Conservation (phyloP, 2,329 filamentous ascomycete species). For the Sarocladiaceae sp. region DNA sequence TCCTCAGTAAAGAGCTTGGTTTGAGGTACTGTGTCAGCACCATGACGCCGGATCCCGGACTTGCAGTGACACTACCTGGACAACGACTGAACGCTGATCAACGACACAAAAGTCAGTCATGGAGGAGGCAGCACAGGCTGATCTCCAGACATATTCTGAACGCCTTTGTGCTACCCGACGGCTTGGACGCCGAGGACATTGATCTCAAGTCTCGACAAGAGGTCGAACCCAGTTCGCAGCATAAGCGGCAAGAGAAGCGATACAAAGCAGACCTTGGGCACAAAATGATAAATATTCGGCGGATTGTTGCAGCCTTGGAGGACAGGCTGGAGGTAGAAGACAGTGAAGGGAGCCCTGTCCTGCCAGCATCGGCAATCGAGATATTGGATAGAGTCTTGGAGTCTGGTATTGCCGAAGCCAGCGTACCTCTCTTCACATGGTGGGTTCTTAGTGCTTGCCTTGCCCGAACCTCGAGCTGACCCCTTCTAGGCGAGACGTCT, state of each 20-base stretch:
- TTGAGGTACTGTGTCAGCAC: conserved; percentile 33
- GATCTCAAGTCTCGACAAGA: conserved; percentile 10
- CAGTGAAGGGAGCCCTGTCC: conserved; percentile 15
- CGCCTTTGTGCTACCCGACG: conserved; percentile 31
- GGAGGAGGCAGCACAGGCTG: conserved; percentile 21
- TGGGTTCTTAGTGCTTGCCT: conserved; percentile 14
- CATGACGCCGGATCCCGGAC: conserved; percentile 17
- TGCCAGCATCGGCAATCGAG: conserved; percentile 20
- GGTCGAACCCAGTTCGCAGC: conserved; percentile 1
- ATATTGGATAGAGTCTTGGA: conserved; percentile 21
- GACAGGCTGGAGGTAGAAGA: neutral
- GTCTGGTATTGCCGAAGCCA: conserved; percentile 18
- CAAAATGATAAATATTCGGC: neutral
- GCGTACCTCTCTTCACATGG: conserved; percentile 27
- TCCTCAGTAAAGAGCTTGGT: conserved; percentile 35
- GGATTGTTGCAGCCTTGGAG: neutral
- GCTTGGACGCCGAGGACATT: conserved; percentile 18
- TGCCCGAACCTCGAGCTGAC: neutral
- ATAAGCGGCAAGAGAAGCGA: conserved; percentile 21
- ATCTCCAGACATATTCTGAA: conserved; percentile 22
- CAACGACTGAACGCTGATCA: conserved; percentile 20
- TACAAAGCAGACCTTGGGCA: neutral
- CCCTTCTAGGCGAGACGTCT: conserved; percentile 8
- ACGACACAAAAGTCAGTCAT: conserved; percentile 18
- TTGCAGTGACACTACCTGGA: conserved; percentile 22